phyloP scores from a whole-genome alignment of 208 protist genomes.

The Trypanosoma melophagium region DNA sequence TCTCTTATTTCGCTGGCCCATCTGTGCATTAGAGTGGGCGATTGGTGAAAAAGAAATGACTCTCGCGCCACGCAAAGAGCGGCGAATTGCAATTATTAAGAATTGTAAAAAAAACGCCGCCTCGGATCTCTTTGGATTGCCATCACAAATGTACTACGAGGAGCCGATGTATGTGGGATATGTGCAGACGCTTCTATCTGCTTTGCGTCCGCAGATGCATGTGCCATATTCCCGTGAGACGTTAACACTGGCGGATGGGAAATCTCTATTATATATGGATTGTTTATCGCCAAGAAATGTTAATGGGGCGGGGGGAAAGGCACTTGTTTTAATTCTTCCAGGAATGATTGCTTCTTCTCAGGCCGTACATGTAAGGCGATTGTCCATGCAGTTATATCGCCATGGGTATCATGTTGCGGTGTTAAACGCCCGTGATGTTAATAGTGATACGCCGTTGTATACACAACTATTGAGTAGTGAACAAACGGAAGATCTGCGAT shows the following conservation, averaged over 20 bases:
- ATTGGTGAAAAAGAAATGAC: constrained; percentile 22
- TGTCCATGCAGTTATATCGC: constrained; percentile 33
- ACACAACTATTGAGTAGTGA: constrained; percentile 59
- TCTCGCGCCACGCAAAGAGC: constrained; percentile 23
- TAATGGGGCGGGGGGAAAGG: constrained; percentile 22
- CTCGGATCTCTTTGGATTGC: constrained; percentile 34
- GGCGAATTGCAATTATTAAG: constrained; percentile 3
- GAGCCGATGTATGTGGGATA: constrained; percentile 61
- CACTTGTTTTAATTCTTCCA: constrained; percentile 60
- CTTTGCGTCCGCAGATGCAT: constrained; percentile 30
- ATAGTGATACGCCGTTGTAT: constrained; percentile 46
- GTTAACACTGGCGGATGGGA: constrained; percentile 46
- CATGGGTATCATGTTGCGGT: constrained; percentile 51
- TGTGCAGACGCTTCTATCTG: constrained; percentile 56
- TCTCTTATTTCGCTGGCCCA: constrained; percentile 34
- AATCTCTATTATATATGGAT: constrained; percentile 55
- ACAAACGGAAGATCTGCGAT: constrained; percentile 61
- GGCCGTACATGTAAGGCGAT: constrained; percentile 54
- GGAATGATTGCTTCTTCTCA: constrained; percentile 55
- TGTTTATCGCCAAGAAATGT: constrained; percentile 22
- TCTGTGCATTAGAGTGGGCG: constrained; percentile 16
- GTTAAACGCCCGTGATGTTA: constrained; percentile 62
- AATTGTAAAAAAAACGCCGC: background rate
- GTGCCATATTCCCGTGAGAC: constrained; percentile 38
- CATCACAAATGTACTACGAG: constrained; percentile 35